Conservation (phyloP, 2,329 filamentous ascomycete species). For the Colletotrichum lentis region DNA sequence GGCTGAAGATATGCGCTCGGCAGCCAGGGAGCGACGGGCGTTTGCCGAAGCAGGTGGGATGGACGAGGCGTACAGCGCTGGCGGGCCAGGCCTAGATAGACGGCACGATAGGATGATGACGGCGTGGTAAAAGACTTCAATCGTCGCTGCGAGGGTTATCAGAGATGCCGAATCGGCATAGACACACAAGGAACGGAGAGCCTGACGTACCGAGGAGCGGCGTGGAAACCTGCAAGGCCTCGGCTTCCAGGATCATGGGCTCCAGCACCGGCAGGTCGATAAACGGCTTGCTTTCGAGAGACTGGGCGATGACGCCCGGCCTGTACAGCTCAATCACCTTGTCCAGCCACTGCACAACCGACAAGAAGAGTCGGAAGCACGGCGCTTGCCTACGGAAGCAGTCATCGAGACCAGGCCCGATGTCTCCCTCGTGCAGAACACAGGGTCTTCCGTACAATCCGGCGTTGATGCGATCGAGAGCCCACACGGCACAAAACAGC, state of each 20-base stretch:
- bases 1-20: conserved; percentile 65
- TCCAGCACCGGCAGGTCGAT: conserved; percentile 66
- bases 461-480: conserved; percentile 66
- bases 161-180: not conserved
- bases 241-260: conserved; percentile 64
- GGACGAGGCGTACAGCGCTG: conserved; percentile 50
- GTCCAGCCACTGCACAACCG: conserved; percentile 64
- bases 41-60: conserved; percentile 60
- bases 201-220: conserved; percentile 57
- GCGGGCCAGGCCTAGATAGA: conserved; percentile 54
- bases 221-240: conserved; percentile 59
- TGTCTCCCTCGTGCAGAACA: conserved; percentile 67
- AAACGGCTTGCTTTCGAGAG: conserved; percentile 51
- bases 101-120: conserved; percentile 70
- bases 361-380: conserved; percentile 65
- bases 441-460: conserved; percentile 68
- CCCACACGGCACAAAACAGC: conserved; percentile 68
- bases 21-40: conserved; percentile 64
- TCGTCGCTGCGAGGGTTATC: conserved; percentile 57
- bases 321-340: conserved; percentile 68
- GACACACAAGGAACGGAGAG: not conserved
- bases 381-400: conserved; percentile 61
- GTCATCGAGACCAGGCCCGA: conserved; percentile 61
- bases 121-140: conserved; percentile 71
- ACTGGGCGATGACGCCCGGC: conserved; percentile 48